These are phyloP conservation scores for Serendipita sp. DNA, from an alignment of 768 basidiomycete species.

Conservation along the genomic window DNA sequence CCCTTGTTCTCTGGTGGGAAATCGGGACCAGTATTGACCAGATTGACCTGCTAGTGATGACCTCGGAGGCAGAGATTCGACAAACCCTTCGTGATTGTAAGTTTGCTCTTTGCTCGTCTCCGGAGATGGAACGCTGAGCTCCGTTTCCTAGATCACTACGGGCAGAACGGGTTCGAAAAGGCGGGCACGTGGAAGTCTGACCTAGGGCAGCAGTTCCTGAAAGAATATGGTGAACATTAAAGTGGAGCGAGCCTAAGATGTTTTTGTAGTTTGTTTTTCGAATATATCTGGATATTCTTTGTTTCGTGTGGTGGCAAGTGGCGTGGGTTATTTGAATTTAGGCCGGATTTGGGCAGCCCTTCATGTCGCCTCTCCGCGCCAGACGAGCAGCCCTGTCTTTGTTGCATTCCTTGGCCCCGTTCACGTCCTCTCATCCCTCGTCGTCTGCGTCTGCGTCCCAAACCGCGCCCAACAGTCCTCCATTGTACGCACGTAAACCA, in stretches of 20 bases:
- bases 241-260: too few species aligned
- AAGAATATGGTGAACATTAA: background rate
- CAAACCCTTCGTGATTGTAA: conserved; percentile 70
- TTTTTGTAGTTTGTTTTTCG: background rate
- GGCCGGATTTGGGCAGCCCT: background rate
- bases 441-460: background rate
- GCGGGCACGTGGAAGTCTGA: conserved; percentile 76
- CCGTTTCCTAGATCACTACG: conserved; percentile 40
- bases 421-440: background rate
- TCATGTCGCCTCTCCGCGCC: background rate
- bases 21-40: background rate
- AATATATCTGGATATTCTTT: too few species aligned
- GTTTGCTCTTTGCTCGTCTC: conserved; percentile 12
- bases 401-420: too few species aligned
- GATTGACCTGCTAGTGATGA: conserved; percentile 42
- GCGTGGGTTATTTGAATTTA: too few species aligned
- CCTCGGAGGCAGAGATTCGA: conserved; percentile 60
- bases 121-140: background rate
- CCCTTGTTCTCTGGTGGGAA: conserved; percentile 13
- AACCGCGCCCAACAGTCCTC: background rate
- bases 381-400: background rate
- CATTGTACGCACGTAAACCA: background rate
- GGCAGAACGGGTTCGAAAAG: conserved; percentile 79
- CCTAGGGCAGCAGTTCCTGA: conserved; percentile 31
- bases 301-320: too few species aligned